Conservation (phyloP, 2,329 filamentous ascomycete species). For the Aureobasidium zeae region DNA sequence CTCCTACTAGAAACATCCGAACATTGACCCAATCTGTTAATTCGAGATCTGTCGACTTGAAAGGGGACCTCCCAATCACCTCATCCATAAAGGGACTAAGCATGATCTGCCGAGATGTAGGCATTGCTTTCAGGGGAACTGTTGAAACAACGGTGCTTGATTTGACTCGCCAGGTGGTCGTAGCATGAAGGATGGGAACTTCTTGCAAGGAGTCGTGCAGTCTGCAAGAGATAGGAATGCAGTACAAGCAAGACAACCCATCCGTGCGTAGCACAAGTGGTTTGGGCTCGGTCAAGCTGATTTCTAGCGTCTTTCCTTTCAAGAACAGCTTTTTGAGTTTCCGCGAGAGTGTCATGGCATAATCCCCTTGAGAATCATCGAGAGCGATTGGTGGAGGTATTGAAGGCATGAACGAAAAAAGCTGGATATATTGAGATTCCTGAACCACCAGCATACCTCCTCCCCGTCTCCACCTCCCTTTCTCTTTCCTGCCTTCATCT, state of each 20-base stretch:
- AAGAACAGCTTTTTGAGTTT: not conserved
- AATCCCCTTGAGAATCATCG: not conserved
- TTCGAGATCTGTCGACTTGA: not conserved
- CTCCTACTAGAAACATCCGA: too few relatives aligned
- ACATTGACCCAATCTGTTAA: not conserved
- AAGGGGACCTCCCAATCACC: not conserved
- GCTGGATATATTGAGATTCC: not conserved
- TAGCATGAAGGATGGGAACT: not conserved
- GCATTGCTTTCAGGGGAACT: not conserved
- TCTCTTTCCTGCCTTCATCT: not conserved
- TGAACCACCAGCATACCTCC: not conserved
- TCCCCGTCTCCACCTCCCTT: not conserved
- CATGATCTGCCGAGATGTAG: not conserved
- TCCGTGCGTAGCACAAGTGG: not conserved
- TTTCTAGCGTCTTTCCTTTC: not conserved
- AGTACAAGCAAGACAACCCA: not conserved
- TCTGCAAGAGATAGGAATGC: not conserved
- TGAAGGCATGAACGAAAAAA: not conserved
- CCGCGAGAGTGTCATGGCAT: not conserved
- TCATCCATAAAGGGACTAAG: not conserved
- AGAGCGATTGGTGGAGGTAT: not conserved
- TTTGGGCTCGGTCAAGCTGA: not conserved
- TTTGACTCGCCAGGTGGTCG: not conserved
- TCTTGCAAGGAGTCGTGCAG: not conserved
- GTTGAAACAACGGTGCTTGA: not conserved